Conservation (phyloP, 2,329 filamentous ascomycete species). For the Clonostachys sp. region DNA sequence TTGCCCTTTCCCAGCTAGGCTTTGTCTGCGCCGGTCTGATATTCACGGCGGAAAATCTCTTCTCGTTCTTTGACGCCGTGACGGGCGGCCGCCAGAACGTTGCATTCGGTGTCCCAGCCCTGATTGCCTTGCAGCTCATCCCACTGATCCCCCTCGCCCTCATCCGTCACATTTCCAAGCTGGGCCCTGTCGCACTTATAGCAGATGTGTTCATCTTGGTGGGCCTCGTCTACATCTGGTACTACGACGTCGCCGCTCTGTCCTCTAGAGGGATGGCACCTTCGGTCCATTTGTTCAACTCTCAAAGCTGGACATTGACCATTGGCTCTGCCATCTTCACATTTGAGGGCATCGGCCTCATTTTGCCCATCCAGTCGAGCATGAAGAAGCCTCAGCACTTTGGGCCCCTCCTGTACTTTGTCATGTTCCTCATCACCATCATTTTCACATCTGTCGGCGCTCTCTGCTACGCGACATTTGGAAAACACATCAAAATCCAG, state of each 20-base stretch:
- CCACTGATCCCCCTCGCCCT: slow-evolving; percentile 62
- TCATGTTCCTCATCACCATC: slow-evolving; percentile 71
- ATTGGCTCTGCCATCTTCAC: slow-evolving; percentile 74
- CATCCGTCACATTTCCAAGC: slow-evolving; percentile 71
- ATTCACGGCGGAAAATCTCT: slow-evolving; percentile 71
- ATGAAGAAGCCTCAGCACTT: slow-evolving; percentile 70
- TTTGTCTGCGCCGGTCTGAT: slow-evolving; percentile 77
- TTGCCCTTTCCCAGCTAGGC: slow-evolving; percentile 70
- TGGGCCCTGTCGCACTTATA: slow-evolving; percentile 63
- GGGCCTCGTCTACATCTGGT: slow-evolving; percentile 69
- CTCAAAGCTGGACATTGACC: slow-evolving; percentile 63
- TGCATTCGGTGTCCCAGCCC: slow-evolving; percentile 40
- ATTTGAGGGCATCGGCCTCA: slow-evolving; percentile 74
- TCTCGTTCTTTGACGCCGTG: slow-evolving; percentile 63
- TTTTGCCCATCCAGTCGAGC: slow-evolving; percentile 70
- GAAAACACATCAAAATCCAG: slow-evolving; percentile 63
- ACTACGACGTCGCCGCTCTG: slow-evolving; percentile 59
- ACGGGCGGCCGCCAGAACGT: slow-evolving; percentile 41
- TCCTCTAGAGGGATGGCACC: slow-evolving; percentile 50
- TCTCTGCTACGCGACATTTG: slow-evolving; percentile 72
- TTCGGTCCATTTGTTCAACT: slow-evolving; percentile 66
- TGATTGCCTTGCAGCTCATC: slow-evolving; percentile 64
- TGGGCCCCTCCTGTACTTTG: slow-evolving; percentile 56
- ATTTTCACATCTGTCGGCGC: slow-evolving; percentile 70
- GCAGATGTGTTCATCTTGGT: slow-evolving; percentile 70